These are phyloP conservation scores for Boletus rubescentipes DNA, from an alignment of 768 basidiomycete genomes.

Conservation along the genomic window DNA sequence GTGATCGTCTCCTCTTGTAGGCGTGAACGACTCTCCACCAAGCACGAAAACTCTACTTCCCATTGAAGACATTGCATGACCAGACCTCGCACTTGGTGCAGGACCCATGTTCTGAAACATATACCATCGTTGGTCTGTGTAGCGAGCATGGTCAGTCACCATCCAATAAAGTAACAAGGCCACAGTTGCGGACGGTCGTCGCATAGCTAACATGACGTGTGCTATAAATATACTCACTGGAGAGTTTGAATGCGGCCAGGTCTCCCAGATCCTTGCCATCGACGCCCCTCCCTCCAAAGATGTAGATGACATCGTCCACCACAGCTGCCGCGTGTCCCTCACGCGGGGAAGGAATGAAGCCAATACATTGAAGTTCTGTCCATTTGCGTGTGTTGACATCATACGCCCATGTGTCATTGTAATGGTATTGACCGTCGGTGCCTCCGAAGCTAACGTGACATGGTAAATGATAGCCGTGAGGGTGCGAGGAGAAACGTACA, in stretches of 20 bases:
- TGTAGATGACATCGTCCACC: slow-evolving; percentile 96
- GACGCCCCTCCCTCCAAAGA: slow-evolving; percentile 96
- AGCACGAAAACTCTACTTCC: slow-evolving; percentile 89
- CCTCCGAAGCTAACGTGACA: slow-evolving; percentile 79
- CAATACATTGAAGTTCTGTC: slow-evolving; percentile 94
- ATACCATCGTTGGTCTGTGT: slow-evolving; percentile 93
- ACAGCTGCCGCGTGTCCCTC: slow-evolving; percentile 97
- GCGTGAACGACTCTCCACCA: slow-evolving; percentile 87
- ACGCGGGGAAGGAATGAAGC: slow-evolving; percentile 91
- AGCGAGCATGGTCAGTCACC: slow-evolving; percentile 10
- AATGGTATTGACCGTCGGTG: slow-evolving; percentile 97
- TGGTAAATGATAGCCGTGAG: slow-evolving; percentile 16
- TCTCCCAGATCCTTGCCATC: slow-evolving; percentile 96
- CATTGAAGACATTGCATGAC: slow-evolving; percentile 97
- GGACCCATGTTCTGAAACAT: slow-evolving; percentile 99
- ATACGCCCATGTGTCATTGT: slow-evolving; percentile 98
- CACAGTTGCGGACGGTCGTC: neutral
- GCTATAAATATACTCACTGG: slow-evolving; percentile 60
- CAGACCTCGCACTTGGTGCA: slow-evolving; percentile 86
- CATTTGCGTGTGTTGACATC: slow-evolving; percentile 78
- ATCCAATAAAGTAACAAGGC: slow-evolving; percentile 1
- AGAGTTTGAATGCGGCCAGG: slow-evolving; percentile 94
- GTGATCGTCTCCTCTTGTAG: slow-evolving; percentile 74
- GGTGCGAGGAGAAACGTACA: slow-evolving; percentile 51
- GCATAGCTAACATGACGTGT: neutral